Evolutionary conservation across 108 stramenopile species (phyloP).

Genomic region (Nitzschia sp.): DNA sequence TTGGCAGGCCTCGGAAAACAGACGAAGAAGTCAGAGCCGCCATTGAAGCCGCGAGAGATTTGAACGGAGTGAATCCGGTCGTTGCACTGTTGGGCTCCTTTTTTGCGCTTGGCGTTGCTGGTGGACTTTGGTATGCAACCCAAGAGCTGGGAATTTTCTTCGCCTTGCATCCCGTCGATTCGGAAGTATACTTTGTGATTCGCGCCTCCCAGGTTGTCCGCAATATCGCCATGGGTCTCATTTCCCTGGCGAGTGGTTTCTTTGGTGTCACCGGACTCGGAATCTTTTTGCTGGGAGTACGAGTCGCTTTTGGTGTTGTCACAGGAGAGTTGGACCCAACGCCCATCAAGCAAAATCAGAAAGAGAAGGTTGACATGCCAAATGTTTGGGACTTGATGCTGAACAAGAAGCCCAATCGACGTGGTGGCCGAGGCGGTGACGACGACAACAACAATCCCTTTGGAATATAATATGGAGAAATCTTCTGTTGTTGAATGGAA

Average conservation of each 20-base stretch:
- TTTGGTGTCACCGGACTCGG: conserved; percentile 81
- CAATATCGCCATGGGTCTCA: conserved; percentile 76
- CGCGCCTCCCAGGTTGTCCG: conserved; percentile 64
- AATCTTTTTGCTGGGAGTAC: conserved; percentile 66
- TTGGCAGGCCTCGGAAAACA: conserved; percentile 51
- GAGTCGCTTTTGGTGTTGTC: conserved; percentile 76
- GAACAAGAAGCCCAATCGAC: conserved; percentile 64
- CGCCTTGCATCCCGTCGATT: conserved; percentile 61
- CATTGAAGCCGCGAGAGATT: conserved; percentile 49
- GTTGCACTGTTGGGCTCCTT: conserved; percentile 63
- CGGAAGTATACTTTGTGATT: conserved; percentile 65
- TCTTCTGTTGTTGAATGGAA: too few relatives aligned
- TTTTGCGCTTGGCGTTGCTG: conserved; percentile 67
- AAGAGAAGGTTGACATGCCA: conserved; percentile 56
- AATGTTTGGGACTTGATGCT: conserved; percentile 82
- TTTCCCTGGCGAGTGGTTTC: conserved; percentile 76
- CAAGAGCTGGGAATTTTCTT: conserved; percentile 58
- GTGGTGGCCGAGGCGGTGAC: conserved; percentile 28
- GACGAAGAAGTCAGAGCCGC: conserved; percentile 4
- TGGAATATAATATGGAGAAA: conserved; percentile 29
- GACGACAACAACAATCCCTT: conserved; percentile 25
- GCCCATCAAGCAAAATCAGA: conserved; percentile 47
- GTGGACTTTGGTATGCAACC: conserved; percentile 63
- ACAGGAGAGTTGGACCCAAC: conserved; percentile 84
- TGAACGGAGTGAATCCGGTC: conserved; percentile 85